Conservation (phyloP, 495 filamentous ascomycete species). For the Neurospora sp. region DNA sequence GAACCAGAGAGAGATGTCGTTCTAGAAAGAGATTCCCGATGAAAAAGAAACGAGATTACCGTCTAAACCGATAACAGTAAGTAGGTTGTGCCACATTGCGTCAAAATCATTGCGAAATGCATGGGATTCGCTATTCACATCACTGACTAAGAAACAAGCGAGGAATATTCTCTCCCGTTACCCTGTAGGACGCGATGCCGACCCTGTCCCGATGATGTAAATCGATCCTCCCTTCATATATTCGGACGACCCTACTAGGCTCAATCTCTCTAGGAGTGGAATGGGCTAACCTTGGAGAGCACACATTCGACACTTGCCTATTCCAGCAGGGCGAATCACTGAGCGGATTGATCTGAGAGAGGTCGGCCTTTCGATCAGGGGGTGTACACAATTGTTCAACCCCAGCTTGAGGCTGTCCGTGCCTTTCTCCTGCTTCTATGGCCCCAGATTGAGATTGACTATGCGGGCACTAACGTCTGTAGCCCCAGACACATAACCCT, state of each 20-base stretch:
- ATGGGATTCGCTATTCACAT: neutral
- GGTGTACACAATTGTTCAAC: neutral
- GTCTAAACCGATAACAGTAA: neutral
- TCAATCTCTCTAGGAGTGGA: neutral
- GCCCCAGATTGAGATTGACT: neutral
- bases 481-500: neutral
- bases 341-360: neutral
- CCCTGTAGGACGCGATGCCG: neutral
- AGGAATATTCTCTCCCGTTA: neutral
- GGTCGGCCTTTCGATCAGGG: neutral
- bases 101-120: neutral
- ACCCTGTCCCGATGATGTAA: neutral
- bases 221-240: neutral
- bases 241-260: neutral
- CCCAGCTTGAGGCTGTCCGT: neutral
- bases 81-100: neutral
- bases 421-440: neutral
- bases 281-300: neutral
- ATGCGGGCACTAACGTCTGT: neutral
- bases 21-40: neutral
- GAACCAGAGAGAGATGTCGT: neutral
- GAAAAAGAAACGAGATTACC: neutral
- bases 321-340: neutral
- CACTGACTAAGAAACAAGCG: neutral
- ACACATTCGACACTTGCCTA: neutral